Evolutionary conservation across 352 stramenopile species (phyloP), one percentile per base, ranked within the genome.

Genomic region (Pythium chondricola): DNA sequence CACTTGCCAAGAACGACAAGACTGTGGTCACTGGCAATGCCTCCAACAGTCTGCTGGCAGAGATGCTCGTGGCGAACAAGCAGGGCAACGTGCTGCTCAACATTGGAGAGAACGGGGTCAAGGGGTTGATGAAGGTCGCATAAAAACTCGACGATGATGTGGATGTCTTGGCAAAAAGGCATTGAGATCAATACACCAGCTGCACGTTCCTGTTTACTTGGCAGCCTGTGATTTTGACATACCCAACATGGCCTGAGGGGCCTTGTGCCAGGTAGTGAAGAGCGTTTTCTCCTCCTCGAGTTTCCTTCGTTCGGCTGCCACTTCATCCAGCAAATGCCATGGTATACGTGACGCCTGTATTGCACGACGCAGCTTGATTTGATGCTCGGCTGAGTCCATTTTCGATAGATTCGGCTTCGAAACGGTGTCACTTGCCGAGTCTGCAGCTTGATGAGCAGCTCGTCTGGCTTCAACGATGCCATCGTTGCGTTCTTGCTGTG

Each of bases 311-410:
- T 88, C 74, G 6, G 63, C 65, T 2, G 65, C 61, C 10, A 91
- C 22, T 22, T 88, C 64, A 25, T 92, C 80, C 1, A 92, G 56
- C 4, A 92, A 51, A 39, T 83, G 58, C 77, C 80, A 89, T 22
- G 80, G 78, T 22, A 89, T 69, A 43, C 78, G 72, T 8, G 73
- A 75, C 26, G 63, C 65, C 46, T 75, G 50, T 29, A 77, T 64
- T 24, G 68, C 56, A 17, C 53, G 36, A 2, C 52, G 52, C 9
- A 54, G 18, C 42, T 48, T 57, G 2, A 53, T 14, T 11, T 55
- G 56, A 2, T 45, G 49, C 5, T 65, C 56, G 2, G 43, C 8
- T 2, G 51, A 47, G 17, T 52, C 25, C 2, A 20, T 13, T 16
- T 48, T 59, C 44, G 25, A n/a, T n/a, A n/a, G n/a, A n/a, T n/a